Evolutionary conservation across 257 asterid species (phyloP), one percentile per base, ranked within the genome.

Genomic region (Anisodus acutangulus): DNA sequence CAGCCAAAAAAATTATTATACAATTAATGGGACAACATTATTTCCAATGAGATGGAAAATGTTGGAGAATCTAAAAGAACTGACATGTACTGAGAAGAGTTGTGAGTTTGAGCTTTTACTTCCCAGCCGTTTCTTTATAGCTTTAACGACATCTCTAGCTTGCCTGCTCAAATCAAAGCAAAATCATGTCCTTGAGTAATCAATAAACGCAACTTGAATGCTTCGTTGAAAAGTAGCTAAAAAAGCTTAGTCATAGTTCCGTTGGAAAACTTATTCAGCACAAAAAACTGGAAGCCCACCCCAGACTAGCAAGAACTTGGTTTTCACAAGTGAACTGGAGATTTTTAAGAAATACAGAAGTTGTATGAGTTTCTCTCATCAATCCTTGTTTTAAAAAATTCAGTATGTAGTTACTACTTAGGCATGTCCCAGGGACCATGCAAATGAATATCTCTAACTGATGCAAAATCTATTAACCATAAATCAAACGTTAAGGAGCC

Each of bases 131-230:
- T 94, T 97, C 90, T 95, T 97, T 79, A 97, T 90, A 55, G 98
- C 97, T 90, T 95, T 97, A 31, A 89, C 87, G 35, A 97, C 98
- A 89, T 93, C 98, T 91, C 91, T 94, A 70, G 98, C 97, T 89
- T 87, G 91, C 82, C 99, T 91, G 91, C 41, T 74, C 57, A 63
- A 84, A 39, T 45, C 8, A 83, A 84, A 79, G 72, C 59, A 13
- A 80, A 17, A 62, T 26, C 84, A 57, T 2, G 12, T 47, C 35
- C 76, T 64, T 26, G 11, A 45, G 71, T 58, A 17, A 39, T 74
- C 69, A 35, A 74, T 83, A 49, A 55, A 79, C 47, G 81, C 26
- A 35, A 78, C n/a, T 49, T 59, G 10, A 55, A 58, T 43, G 70
- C 6, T 66, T 2, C 78, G 57, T 8, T 74, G 54, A 43, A 64